phyloP scores from a whole-genome alignment of 805 yeast species.

The Yamadazyma paraphyllophila region DNA sequence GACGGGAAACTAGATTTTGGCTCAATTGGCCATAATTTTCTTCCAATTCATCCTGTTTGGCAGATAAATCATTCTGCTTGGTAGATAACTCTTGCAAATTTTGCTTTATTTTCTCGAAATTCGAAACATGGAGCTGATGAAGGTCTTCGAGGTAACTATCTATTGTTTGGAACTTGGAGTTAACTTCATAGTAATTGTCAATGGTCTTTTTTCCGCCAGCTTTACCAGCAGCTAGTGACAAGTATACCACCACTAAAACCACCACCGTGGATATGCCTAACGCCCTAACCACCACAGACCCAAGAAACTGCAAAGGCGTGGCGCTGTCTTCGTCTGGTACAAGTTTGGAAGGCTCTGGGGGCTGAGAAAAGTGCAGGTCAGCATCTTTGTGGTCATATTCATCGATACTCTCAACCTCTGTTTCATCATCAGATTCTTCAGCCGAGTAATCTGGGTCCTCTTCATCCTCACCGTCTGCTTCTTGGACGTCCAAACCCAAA shows the following conservation, averaged over 20 bases:
- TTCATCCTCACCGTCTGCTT: background rate
- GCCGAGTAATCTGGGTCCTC: constrained; percentile 5
- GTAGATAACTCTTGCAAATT: background rate
- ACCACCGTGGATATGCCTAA: background rate
- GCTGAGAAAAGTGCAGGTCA: background rate
- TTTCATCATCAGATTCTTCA: background rate
- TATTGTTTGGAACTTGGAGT: constrained; percentile 14
- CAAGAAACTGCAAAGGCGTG: background rate
- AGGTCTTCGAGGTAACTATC: constrained; percentile 8
- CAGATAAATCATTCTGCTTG: constrained; percentile 2
- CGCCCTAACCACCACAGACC: background rate
- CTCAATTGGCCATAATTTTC: constrained; percentile 7
- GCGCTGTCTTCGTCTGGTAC: background rate
- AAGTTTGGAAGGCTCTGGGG: background rate
- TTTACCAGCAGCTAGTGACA: background rate
- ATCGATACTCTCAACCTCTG: constrained; percentile 8
- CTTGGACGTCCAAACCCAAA: no score
- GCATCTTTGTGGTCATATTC: background rate
- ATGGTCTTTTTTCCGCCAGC: background rate
- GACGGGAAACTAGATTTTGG: constrained; percentile 6
- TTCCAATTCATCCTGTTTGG: constrained; percentile 3
- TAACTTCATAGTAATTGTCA: constrained; percentile 14
- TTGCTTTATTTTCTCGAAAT: background rate
- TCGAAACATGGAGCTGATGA: background rate
- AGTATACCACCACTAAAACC: background rate